phyloP scores from a whole-genome alignment of 768 basidiomycete genomes.

The Tulasnella sp. region DNA sequence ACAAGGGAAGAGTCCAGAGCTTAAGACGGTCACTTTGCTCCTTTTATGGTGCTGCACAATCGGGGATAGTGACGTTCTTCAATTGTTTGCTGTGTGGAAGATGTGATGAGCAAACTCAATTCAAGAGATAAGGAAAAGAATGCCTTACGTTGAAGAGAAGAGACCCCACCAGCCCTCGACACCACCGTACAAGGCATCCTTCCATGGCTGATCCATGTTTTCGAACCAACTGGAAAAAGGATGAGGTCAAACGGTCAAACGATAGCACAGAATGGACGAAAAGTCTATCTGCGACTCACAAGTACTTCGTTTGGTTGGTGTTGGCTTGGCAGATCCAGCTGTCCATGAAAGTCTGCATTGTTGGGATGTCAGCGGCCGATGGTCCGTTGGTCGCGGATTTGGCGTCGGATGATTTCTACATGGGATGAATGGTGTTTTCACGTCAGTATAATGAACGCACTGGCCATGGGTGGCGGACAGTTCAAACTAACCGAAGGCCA shows the following conservation, averaged over 20 bases:
- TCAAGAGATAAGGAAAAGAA: background rate
- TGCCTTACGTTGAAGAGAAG: slow-evolving; percentile 40
- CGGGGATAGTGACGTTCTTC: slow-evolving; percentile 66
- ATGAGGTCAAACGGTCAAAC: background rate
- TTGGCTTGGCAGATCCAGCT: slow-evolving; percentile 87
- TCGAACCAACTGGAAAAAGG: slow-evolving; percentile 39
- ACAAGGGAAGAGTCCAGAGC: background rate
- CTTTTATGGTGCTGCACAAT: slow-evolving; percentile 43
- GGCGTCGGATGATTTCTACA: slow-evolving; percentile 56
- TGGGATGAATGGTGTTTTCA: background rate
- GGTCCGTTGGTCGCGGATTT: slow-evolving; percentile 64
- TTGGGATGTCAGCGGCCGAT: slow-evolving; percentile 52
- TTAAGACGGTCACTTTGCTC: background rate
- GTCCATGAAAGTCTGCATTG: slow-evolving; percentile 70
- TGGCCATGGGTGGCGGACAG: background rate
- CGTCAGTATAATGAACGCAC: slow-evolving; percentile 1
- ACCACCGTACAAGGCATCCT: slow-evolving; percentile 69
- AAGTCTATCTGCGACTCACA: slow-evolving; percentile 56
- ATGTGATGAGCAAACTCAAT: slow-evolving; percentile 38
- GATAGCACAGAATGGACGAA: background rate
- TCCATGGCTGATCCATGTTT: slow-evolving; percentile 80
- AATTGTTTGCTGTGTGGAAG: slow-evolving; percentile 54
- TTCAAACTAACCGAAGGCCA: slow-evolving; percentile 63
- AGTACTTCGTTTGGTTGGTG: slow-evolving; percentile 74
- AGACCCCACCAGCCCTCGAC: slow-evolving; percentile 75